Conservation (phyloP, 257 asterid species). For the Scutellaria barbata region DNA sequence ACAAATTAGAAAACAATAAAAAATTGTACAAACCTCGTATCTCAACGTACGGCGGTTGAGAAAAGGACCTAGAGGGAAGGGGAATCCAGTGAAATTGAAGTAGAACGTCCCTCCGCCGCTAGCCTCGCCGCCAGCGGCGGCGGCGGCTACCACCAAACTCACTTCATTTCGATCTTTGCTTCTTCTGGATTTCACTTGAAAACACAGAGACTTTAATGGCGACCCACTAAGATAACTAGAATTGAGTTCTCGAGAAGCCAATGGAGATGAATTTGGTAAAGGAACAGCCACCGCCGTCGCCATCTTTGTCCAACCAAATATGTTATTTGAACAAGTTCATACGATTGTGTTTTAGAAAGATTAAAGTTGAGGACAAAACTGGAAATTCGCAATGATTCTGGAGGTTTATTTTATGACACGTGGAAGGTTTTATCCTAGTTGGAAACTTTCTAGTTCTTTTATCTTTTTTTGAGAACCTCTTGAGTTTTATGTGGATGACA, state of each 20-base stretch:
- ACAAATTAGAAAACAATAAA: background rate
- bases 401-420: constrained; percentile 53
- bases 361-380: background rate
- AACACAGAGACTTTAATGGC: constrained; percentile 48
- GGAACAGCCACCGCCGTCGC: constrained; percentile 55
- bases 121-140: constrained; percentile 42
- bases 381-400: background rate
- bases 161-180: constrained; percentile 37
- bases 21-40: constrained; percentile 63
- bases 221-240: constrained; percentile 50
- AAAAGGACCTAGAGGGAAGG: constrained; percentile 97
- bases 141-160: constrained; percentile 56
- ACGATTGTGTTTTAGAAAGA: background rate
- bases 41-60: constrained; percentile 81
- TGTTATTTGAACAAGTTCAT: constrained; percentile 10
- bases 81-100: constrained; percentile 88
- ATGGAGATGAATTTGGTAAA: constrained; percentile 49
- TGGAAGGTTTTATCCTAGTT: constrained; percentile 42
- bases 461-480: background rate
- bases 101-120: constrained; percentile 69
- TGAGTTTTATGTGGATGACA: constrained; percentile 43
- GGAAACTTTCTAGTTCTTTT: constrained; percentile 16
- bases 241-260: constrained; percentile 43
- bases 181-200: constrained; percentile 57
- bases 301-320: constrained; percentile 40